Base-by-base conservation (phyloP, 75 land plant species). In the Picea glauca region DNA sequence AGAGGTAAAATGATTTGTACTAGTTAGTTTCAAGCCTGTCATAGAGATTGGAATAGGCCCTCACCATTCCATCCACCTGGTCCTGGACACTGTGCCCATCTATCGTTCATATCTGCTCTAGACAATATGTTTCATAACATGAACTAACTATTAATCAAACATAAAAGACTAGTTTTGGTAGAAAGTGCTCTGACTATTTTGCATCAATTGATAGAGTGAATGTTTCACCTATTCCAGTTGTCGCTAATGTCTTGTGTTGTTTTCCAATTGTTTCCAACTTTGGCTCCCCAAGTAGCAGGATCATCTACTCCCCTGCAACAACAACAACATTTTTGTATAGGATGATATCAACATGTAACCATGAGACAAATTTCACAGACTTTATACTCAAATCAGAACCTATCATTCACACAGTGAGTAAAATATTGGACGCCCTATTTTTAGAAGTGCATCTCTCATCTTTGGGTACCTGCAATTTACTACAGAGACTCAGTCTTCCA, bases 341-440 rank as follows among this genome's bases (percentile, higher is more conserved):
- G 9, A 46, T 6, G 50, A 46, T 6, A 46, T 46, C 50, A 46
- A 46, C 6, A 46, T 7, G 9, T 6, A 46, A 6, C 6, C 9
- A 46, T 46, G 54, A 46, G 6, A 46, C 6, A 8, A 46, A 6
- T 50, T 9, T 50, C 12, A 50, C 1, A 9, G 2, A 50, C 56
- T 50, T 46, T 50, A 11, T 50, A 50, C 54, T 50, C 54, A 50
- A 50, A 8, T 50, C 11, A 50, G 1, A 32, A 33, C 62, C 77
- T 78, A 94, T 97, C 97, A 96, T 92, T 96, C 99, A 86, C 99
- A 96, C 35, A 96, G 54, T 57, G 99, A 96, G 80, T 84, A 92
- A 75, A 94, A 92, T 20, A 96, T 94, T 23, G 89, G 79, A 20
- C 93, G 87, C 11, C 93, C 93, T 65, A 92, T 76, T 20, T 89